Conservation (phyloP, 192 early-diverging fungal genomes). For the Geranomyces variabilis region DNA sequence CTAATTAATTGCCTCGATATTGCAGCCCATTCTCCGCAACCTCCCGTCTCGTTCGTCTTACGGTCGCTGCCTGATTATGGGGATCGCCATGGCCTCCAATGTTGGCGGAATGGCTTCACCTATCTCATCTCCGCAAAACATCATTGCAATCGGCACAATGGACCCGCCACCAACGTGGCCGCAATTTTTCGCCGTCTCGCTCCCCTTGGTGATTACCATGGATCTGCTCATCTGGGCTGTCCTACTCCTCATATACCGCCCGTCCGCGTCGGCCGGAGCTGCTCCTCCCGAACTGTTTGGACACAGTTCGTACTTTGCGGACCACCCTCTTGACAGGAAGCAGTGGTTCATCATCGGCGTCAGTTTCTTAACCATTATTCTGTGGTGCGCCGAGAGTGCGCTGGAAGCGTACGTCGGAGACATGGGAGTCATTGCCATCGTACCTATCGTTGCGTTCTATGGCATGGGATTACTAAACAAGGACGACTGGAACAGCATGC, state of each 20-base stretch:
- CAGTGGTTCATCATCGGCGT: slow-evolving; percentile 82
- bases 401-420: slow-evolving; percentile 82
- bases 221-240: slow-evolving; percentile 83
- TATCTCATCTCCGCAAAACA: slow-evolving; percentile 97
- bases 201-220: slow-evolving; percentile 81
- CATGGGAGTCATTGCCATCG: slow-evolving; percentile 95
- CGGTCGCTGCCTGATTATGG: slow-evolving; percentile 85
- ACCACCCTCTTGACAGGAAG: slow-evolving; percentile 50
- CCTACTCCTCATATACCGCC: slow-evolving; percentile 80
- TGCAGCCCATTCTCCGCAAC: slow-evolving; percentile 86
- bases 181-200: slow-evolving; percentile 86
- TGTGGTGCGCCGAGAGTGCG: slow-evolving; percentile 87
- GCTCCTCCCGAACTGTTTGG: slow-evolving; percentile 41
- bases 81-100: slow-evolving; percentile 96
- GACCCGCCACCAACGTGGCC: slow-evolving; percentile 83
- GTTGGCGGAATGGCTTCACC: slow-evolving; percentile 97
- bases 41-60: slow-evolving; percentile 79
- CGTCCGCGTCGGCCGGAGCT: slow-evolving; percentile 33
- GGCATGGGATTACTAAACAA: slow-evolving; percentile 89
- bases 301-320: slow-evolving; percentile 31
- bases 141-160: slow-evolving; percentile 94
- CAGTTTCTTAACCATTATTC: slow-evolving; percentile 73
- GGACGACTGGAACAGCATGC: slow-evolving; percentile 95
- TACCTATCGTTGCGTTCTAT: slow-evolving; percentile 88
- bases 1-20: too few species aligned